Conservation (phyloP, 176 grass and related monocot species). For the Aegilops tauschii region DNA sequence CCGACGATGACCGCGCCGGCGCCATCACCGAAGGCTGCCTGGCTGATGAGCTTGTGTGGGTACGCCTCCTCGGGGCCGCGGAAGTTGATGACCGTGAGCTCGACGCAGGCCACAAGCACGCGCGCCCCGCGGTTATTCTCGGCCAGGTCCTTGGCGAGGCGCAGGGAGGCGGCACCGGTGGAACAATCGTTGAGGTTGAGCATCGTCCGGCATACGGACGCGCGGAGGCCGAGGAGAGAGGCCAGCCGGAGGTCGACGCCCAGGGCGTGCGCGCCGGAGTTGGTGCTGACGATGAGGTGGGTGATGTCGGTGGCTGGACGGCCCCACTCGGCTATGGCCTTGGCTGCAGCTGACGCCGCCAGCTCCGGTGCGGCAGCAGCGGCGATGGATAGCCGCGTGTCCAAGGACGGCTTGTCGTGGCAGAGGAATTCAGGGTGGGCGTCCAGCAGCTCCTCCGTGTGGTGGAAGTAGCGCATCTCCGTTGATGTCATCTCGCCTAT, state of each 20-base stretch:
- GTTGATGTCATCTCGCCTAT: constrained; percentile 22
- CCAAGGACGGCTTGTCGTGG: constrained; percentile 30
- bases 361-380: constrained; percentile 33
- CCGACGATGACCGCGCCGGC: constrained; percentile 27
- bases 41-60: background rate
- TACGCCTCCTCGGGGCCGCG: background rate
- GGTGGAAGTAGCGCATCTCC: constrained; percentile 37
- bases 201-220: background rate
- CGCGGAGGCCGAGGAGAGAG: background rate
- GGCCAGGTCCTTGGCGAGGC: constrained; percentile 12
- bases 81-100: constrained; percentile 24
- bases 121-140: background rate
- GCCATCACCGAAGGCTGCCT: background rate
- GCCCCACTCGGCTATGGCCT: constrained; percentile 14
- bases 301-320: background rate
- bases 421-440: constrained; percentile 1
- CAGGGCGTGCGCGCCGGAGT: background rate
- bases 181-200: background rate
- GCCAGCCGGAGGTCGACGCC: constrained; percentile 28
- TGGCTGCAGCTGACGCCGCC: constrained; percentile 25
- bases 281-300: background rate
- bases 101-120: background rate
- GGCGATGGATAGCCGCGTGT: background rate
- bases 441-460: constrained; percentile 18
- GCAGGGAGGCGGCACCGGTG: background rate